Base-by-base conservation (phyloP, 257 asterid genomes). In the Scutellaria barbata region DNA sequence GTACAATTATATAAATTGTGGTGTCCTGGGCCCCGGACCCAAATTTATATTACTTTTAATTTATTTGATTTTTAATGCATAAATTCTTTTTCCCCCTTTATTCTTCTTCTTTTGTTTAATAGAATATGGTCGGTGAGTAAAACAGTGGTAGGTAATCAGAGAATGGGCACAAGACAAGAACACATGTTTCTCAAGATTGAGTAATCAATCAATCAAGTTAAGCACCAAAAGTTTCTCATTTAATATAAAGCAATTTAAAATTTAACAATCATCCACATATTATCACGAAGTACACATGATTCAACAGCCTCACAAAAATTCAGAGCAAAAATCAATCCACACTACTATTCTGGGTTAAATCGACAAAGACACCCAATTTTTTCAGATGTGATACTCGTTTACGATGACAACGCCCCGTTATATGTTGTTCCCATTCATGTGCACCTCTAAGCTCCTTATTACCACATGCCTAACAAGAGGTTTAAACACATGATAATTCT, bases 361-460 rank as follows among this genome's bases (percentile, higher is more conserved):
- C 74, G 2, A 60, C 4, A 39, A 43, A 1, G 41, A 55, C 51
- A 8, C 81, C 84, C 7, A 79, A 72, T 72, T 75, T 92, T 63
- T 75, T 78, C 48, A 90, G 92, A n/a, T 83, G 72, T 13, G 87
- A 85, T 18, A 79, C 75, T 53, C 99, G 84, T 80, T 92, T 95
- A 9, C 96, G 89, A 76, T 95, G 99, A 69, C 75, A 16, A 16
- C 92, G 89, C 14, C 98, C 98, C 69, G 84, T 89, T 71, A 63
- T 79, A 63, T 92, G 99, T 66, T 95, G 90, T 57, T 92, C 90
- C 99, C 98, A 89, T 73, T 95, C 96, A 43, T 95, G 98, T 47
- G 73, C 77, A 10, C 98, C 99, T 79, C 99, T 68, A 57, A 92
- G 98, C 79, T 88, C 96, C 81, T 81, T 95, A 69, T 83, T 71